Base-by-base conservation (phyloP, 805 yeast genomes). In the Zygosaccharomyces bisporus region DNA sequence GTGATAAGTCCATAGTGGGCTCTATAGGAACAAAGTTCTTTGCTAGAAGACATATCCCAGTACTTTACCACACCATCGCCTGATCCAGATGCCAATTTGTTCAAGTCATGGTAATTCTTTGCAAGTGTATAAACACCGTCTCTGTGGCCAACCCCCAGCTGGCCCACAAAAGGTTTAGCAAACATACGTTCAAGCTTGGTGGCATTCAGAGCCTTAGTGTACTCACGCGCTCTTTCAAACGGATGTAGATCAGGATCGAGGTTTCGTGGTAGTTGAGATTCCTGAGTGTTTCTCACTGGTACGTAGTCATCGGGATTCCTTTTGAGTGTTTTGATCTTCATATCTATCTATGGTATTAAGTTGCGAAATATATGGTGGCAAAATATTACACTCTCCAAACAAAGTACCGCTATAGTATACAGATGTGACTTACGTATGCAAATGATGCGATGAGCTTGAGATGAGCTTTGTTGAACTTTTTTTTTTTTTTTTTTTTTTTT, bases 81-180 rank as follows among this genome's bases (percentile, higher is more conserved):
- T 6, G 93, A 81, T 7, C 96, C 97, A 7, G 93, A 79, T 2
- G 97, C 97, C 21, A 91, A 67, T 58, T 81, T 81, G 57, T 80
- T 85, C 40, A 89, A 73, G 35, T 77, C 71, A 34, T 75, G 67
- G 60, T 80, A 80, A 65, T 90, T 85, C 64, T 83, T 85, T 4
- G 96, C 95, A 37, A 93, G 76, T 13, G 82, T 71, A 65, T 93
- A 91, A 10, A 93, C 88, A 46, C 97, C 98, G 62, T 93, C 99
- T 45, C 91, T 72, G 61, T 95, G 99, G 6, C 99, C 99, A 49
- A 79, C 76, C 3, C 99, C 99, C 29, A 93, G 68, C 61, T 93
- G 98, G 1, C 95, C 96, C 16, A 95, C 74, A 66, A 93, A 93
- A 2, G 99, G 99, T 60, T 90, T 90, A 0, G 99, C 98, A 75